These are phyloP conservation scores for Arthrobotrys megalospora DNA, from an alignment of 2,329 filamentous ascomycete species.

Conservation along the genomic window DNA sequence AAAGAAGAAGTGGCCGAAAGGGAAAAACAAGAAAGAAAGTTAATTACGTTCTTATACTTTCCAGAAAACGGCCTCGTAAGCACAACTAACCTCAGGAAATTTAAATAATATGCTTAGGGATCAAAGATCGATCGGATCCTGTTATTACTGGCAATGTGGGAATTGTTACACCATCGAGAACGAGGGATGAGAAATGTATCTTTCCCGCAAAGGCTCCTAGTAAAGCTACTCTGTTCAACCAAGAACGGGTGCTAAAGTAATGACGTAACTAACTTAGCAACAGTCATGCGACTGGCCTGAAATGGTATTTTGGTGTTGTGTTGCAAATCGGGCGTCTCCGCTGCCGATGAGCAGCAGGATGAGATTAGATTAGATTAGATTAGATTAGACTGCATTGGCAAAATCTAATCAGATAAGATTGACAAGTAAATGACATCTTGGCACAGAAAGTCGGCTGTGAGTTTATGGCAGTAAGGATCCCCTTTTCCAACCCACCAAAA, in stretches of 20 bases:
- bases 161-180: conserved; percentile 14
- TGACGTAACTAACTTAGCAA: conserved; percentile 46
- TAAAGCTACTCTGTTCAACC: background rate
- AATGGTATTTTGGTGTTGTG: conserved; percentile 15
- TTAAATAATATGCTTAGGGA: background rate
- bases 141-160: background rate
- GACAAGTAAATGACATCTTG: background rate
- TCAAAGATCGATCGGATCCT: conserved; percentile 32
- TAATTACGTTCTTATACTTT: conserved; percentile 5
- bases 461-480: background rate
- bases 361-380: conserved; percentile 33
- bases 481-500: conserved; percentile 13
- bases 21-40: background rate
- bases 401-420: conserved; percentile 20
- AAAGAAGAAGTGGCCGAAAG: conserved; percentile 27
- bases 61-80: background rate
- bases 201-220: background rate
- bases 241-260: background rate
- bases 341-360: background rate
- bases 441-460: background rate
- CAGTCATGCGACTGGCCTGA: conserved; percentile 34
- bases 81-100: too few species aligned
- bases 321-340: conserved; percentile 27
- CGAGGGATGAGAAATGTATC: conserved; percentile 1
- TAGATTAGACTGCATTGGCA: background rate